These are phyloP conservation scores for Flaveria brownii DNA, from an alignment of 129 eudicot genomes.

Conservation along the genomic window DNA sequence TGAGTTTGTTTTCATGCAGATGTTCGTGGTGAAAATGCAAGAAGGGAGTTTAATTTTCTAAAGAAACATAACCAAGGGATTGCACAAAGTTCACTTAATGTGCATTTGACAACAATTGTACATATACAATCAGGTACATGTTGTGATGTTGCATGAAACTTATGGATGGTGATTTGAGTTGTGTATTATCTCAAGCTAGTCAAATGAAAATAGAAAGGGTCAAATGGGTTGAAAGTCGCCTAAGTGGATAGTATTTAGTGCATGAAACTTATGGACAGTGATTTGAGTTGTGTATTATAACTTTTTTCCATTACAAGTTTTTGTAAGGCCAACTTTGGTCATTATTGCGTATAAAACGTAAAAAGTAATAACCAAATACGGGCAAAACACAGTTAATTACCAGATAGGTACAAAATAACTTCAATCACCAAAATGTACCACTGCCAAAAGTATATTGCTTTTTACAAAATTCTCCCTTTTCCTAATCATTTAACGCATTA, in stretches of 20 bases:
- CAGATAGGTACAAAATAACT: neutral
- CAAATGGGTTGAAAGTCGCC: neutral
- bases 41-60: conserved; percentile 45
- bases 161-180: neutral
- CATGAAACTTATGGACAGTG: neutral
- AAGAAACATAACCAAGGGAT: conserved; percentile 37
- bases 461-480: neutral
- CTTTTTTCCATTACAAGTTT: neutral
- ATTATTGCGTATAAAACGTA: neutral
- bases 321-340: neutral
- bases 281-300: conserved; percentile 3
- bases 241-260: neutral
- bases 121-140: conserved; percentile 70
- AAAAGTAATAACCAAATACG: too few relatives aligned
- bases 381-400: too few relatives aligned
- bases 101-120: conserved; percentile 56
- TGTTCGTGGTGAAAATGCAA: conserved; percentile 75
- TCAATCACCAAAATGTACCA: too few relatives aligned
- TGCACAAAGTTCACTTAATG: conserved; percentile 45
- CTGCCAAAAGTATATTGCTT: neutral
- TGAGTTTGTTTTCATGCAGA: conserved; percentile 40
- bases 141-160: neutral
- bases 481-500: neutral
- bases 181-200: neutral
- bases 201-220: neutral